Base-by-base conservation (phyloP, 768 basidiomycete species). In the Pleurotus giganteus region DNA sequence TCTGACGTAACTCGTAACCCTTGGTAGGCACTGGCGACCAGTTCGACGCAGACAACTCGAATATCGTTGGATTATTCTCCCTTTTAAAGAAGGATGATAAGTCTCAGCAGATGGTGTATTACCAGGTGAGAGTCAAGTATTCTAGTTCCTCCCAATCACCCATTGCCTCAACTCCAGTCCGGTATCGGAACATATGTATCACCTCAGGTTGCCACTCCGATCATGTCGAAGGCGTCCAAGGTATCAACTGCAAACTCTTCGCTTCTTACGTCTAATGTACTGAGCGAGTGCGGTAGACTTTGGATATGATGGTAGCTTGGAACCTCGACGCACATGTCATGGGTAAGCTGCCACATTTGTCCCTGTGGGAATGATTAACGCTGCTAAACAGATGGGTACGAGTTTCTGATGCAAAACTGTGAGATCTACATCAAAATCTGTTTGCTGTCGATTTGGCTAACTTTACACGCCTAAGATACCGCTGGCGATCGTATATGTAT, bases 401-500 rank as follows among this genome's bases (percentile, higher is more conserved):
- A 37, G 26, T 54, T 29, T 13, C 41, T 43, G 19, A 34, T 58
- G 78, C 77, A 68, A 43, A 82, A 83, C 7, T 85, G 84, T 61
- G 75, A 78, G 56, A 84, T 83, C 55, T 66, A 84, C 9, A 84
- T 84, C 82, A 74, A 81, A 53, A 81, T 81, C 57, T 83, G 77
- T 79, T 41, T 46, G 6, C 29, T 36, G 24, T 31, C 54, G 46
- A 21, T 26, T 15, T 28, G n/a, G 23, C 37, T 46, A 23, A 12
- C 27, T 52, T 56, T 49, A 23, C 42, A 41, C 9, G 1, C 2
- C 21, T 54, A 46, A 81, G 79, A 81, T 58, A 68, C 69, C 4
- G 63, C 69, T 13, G 82, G 81, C 24, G 85, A 88, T 66, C 74
- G 73, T 56, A 82, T 88, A 12, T 86, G 76, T 58, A 74, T 88